Conservation (phyloP, 139 green algal species). For the Trebouxia sp. region DNA sequence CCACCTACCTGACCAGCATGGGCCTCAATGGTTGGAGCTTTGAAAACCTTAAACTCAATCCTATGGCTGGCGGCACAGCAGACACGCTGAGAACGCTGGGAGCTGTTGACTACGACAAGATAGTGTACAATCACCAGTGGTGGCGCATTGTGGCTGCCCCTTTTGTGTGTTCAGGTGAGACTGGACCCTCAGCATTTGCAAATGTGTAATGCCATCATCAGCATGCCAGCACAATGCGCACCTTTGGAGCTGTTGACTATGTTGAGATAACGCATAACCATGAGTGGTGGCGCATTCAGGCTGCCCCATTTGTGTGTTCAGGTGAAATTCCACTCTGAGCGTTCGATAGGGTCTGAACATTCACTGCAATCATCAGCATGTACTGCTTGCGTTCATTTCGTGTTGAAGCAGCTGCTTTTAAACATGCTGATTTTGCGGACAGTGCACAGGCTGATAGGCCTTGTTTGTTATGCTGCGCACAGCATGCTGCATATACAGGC, state of each 20-base stretch:
- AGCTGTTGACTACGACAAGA: conserved; percentile 27
- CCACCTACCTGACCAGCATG: conserved; percentile 45
- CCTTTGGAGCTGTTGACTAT: background rate
- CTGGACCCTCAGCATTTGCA: background rate
- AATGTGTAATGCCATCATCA: background rate
- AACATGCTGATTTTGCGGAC: too few species aligned
- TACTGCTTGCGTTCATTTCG: too few species aligned
- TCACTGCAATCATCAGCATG: background rate
- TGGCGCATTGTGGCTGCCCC: conserved; percentile 53
- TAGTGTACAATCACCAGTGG: conserved; percentile 43
- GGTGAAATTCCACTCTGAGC: background rate
- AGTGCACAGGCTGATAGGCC: too few species aligned
- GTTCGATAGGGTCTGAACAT: background rate
- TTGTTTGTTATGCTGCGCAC: too few species aligned
- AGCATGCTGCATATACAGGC: too few species aligned
- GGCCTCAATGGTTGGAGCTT: conserved; percentile 47
- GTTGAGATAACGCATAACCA: too few species aligned
- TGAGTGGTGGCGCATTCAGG: too few species aligned
- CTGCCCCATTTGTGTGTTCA: too few species aligned
- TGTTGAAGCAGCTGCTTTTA: too few species aligned
- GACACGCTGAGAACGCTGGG: conserved; percentile 39
- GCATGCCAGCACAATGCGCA: background rate
- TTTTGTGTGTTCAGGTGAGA: conserved; percentile 51
- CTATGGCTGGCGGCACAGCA: conserved; percentile 43
- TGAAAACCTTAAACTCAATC: conserved; percentile 53